Conservation (phyloP, 2,329 filamentous ascomycete species). For the Fusarium nygamai region DNA sequence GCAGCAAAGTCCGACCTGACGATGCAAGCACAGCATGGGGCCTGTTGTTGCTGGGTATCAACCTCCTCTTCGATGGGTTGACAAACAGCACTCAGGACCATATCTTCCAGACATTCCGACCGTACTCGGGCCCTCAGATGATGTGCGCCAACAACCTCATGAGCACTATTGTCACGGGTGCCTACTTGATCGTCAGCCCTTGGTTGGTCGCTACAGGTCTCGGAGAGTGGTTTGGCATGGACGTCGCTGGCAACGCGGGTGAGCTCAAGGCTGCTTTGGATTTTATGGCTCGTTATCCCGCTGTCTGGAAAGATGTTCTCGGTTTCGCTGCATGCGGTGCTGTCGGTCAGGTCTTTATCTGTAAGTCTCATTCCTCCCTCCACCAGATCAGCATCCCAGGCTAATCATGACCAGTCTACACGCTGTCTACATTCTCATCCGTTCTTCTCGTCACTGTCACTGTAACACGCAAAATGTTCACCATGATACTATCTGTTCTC, state of each 20-base stretch:
- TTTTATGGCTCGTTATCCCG: constrained; percentile 83
- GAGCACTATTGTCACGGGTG: constrained; percentile 78
- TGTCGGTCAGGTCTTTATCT: constrained; percentile 96
- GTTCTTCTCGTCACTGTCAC: constrained; percentile 95
- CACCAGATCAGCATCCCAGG: neutral
- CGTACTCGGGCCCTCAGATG: constrained; percentile 95
- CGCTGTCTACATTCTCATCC: constrained; percentile 89
- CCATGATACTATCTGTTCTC: constrained; percentile 95
- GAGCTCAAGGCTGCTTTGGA: constrained; percentile 82
- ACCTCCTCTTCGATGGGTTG: constrained; percentile 93
- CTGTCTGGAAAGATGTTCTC: constrained; percentile 86
- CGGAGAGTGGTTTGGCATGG: constrained; percentile 73
- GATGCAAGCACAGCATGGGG: constrained; percentile 78
- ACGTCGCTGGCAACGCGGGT: constrained; percentile 71
- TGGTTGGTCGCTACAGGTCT: constrained; percentile 76
- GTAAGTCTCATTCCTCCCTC: constrained; percentile 54
- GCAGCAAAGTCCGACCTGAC: constrained; percentile 50
- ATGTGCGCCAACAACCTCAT: constrained; percentile 98
- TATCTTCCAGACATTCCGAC: constrained; percentile 82
- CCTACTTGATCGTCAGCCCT: constrained; percentile 81
- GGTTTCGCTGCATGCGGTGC: constrained; percentile 92
- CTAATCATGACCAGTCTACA: constrained; percentile 72
- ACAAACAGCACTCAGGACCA: constrained; percentile 98
- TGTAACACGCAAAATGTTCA: constrained; percentile 98
- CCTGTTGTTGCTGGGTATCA: constrained; percentile 83